Conservation (phyloP, 306 rosid species). For the Quercus berberidifolia region DNA sequence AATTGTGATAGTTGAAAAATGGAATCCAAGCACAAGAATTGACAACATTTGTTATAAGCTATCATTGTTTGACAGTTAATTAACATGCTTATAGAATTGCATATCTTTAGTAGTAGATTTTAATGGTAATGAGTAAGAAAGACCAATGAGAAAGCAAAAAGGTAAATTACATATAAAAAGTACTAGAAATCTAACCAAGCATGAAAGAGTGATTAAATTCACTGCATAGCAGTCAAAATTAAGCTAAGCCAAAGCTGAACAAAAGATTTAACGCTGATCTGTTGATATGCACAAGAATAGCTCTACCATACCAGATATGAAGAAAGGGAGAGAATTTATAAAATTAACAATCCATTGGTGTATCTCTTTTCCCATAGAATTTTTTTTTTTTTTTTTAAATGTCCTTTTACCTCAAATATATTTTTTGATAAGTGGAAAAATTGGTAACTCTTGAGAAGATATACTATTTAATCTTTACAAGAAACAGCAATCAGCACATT, state of each 20-base stretch:
- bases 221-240: not conserved
- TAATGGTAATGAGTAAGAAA: not conserved
- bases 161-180: not conserved
- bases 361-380: not conserved
- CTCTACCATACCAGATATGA: not conserved
- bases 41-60: not conserved
- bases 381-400: not conserved
- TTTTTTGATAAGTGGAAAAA: not conserved
- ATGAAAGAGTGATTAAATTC: not conserved
- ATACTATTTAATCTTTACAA: not conserved
- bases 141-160: not conserved
- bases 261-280: not conserved
- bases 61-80: not conserved
- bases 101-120: not conserved
- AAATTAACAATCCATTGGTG: not conserved
- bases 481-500: constrained; percentile 6
- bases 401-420: not conserved
- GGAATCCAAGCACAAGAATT: not conserved
- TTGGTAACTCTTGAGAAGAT: not conserved
- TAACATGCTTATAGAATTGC: not conserved
- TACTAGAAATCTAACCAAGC: not conserved
- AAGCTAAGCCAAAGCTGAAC: not conserved
- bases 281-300: not conserved
- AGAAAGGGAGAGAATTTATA: not conserved
- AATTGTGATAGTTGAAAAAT: not conserved